Evolutionary conservation across 2,329 filamentous ascomycete species (phyloP), one percentile per base, ranked within the genome.

Genomic region (Microsporum ferrugineum): DNA sequence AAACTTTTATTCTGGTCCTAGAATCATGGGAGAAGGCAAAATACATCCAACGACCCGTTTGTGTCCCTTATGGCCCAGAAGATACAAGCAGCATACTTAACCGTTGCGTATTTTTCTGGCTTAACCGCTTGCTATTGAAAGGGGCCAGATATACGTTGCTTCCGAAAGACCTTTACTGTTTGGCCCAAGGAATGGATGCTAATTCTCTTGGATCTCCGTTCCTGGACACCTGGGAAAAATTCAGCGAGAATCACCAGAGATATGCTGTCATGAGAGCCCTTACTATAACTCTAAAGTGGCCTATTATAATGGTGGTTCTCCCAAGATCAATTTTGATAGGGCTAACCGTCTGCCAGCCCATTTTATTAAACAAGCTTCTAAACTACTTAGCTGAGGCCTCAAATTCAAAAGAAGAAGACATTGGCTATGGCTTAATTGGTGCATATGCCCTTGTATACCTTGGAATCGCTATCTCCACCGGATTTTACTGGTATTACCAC

Each of bases 371-470:
- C 39, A 17, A 14, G 39, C 39, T 43, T 5, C 39, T 43, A 6
- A 5, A 43, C 14, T 43, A 43, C 2, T n/a, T 43, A 5, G 14
- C 39, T n/a, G n/a, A 43, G n/a, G 2, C 38, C 38, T 41, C 38
- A 14, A 14, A 14, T 12, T 14, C 10, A 53, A 53, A 53, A 31
- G 23, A 34, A 12, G 5, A 59, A 17, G 31, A 47, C 31, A n/a
- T 27, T 8, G 41, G 57, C 10, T 59, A 59, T 17, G 57, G 57
- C 1, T 34, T 59, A 17, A 59, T 59, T 12, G 57, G 57, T 10
- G 57, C 57, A 33, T 47, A 33, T 14, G 57, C 57, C 10, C 17
- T 47, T 23, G 39, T 59, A 23, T 59, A 59, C 43, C 5, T 59
- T 36, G 57, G 57, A 29, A 33, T 59, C 43, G 38, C 57, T 33